These are phyloP conservation scores for Euphorbia celastroides DNA, from an alignment of 441 rosid genomes.

Conservation along the genomic window DNA sequence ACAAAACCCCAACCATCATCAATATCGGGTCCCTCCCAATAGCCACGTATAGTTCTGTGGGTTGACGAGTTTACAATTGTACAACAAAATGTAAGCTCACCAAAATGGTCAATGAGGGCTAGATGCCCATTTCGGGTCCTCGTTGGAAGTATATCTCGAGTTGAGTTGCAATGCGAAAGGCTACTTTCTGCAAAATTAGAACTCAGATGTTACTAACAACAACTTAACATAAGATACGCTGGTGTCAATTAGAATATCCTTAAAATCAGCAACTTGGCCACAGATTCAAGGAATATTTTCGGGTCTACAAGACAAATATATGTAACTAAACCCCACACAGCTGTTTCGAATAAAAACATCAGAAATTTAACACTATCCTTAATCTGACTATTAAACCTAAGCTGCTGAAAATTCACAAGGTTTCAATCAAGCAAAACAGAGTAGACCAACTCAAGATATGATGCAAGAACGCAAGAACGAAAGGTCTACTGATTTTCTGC, in stretches of 20 bases:
- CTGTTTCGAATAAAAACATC: neutral
- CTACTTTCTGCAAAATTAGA: conserved; percentile 39
- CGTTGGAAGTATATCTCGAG: conserved; percentile 16
- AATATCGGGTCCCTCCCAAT: conserved; percentile 68
- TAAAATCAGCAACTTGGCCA: neutral
- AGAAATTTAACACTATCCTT: neutral
- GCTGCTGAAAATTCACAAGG: neutral
- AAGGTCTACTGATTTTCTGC: too few relatives aligned
- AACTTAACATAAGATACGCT: conserved; percentile 13
- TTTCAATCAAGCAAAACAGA: too few relatives aligned
- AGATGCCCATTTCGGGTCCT: conserved; percentile 16
- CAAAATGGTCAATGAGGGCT: conserved; percentile 20
- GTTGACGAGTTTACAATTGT: conserved; percentile 35
- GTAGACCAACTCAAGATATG: too few relatives aligned
- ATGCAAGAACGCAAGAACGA: too few relatives aligned
- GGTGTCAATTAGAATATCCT: neutral
- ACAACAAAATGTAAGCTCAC: conserved; percentile 30
- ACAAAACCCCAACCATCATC: conserved; percentile 76
- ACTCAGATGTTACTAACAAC: conserved; percentile 14
- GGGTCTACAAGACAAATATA: neutral
- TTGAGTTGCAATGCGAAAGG: conserved; percentile 22
- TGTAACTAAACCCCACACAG: too few relatives aligned
- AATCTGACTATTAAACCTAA: neutral
- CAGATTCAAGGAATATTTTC: too few relatives aligned
- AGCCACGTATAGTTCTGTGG: conserved; percentile 37